Percentiles rank a stretch among this genome's conserved stretches.
Evolutionary conservation across 148 eudicot species (phyloP).

Genomic region (Oxyria digyna): DNA sequence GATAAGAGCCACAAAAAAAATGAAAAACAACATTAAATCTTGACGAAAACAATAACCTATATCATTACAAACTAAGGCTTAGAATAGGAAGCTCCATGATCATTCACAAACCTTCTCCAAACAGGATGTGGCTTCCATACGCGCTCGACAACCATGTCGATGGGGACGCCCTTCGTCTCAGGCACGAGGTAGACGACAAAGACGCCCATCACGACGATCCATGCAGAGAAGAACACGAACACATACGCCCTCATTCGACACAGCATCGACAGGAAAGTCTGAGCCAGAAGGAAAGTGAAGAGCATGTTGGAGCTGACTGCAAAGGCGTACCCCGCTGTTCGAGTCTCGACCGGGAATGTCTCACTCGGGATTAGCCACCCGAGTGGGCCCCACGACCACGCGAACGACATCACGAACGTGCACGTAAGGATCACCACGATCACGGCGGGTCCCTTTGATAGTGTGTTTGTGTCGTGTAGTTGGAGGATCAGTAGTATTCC

Average conservation of each 20-base stretch:
- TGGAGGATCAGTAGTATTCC: conserved; percentile 29
- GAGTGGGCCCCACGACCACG: conserved; percentile 61
- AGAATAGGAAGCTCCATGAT: not conserved
- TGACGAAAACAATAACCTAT: too few relatives aligned
- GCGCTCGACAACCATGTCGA: conserved; percentile 25
- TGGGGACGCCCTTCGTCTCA: conserved; percentile 39
- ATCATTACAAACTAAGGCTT: not conserved
- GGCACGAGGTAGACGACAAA: conserved; percentile 28
- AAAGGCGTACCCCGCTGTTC: conserved; percentile 28
- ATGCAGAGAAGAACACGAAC: conserved; percentile 38
- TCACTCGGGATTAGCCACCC: conserved; percentile 53
- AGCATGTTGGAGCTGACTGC: conserved; percentile 42
- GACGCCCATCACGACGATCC: conserved; percentile 34
- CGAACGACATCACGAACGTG: conserved; percentile 47
- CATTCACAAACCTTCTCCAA: conserved; percentile 32
- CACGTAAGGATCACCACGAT: conserved; percentile 47
- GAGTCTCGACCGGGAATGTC: conserved; percentile 36
- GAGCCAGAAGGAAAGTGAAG: conserved; percentile 41
- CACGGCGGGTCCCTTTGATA: conserved; percentile 20
- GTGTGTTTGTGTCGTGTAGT: conserved; percentile 20
- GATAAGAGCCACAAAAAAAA: too few relatives aligned
- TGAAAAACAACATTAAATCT: too few relatives aligned
- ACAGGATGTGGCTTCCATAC: conserved; percentile 43
- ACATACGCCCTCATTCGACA: conserved; percentile 27
- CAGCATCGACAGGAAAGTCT: conserved; percentile 41